Evolutionary conservation across 2,329 filamentous ascomycete species (phyloP).

Genomic region (Neonectria faginata): DNA sequence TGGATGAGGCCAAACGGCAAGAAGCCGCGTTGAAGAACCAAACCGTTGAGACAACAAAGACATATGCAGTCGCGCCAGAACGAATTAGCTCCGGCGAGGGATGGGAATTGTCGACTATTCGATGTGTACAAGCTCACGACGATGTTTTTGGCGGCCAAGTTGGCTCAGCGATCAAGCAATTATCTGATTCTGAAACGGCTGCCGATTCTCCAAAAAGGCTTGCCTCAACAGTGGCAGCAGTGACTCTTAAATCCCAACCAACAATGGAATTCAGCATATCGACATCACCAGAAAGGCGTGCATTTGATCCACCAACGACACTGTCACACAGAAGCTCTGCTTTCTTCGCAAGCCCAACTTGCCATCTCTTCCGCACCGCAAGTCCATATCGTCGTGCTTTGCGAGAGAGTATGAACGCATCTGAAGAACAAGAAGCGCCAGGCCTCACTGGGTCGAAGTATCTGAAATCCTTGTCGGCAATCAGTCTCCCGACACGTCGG

Average conservation of each 20-base stretch:
- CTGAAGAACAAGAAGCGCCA: conserved; percentile 43
- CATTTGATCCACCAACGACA: conserved; percentile 41
- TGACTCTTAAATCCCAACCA: neutral
- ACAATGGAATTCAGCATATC: neutral
- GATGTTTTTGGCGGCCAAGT: conserved; percentile 47
- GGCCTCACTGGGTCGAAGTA: conserved; percentile 51
- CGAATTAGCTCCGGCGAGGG: conserved; percentile 1
- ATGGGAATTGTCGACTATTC: conserved; percentile 48
- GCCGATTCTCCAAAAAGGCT: neutral
- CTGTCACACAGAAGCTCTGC: conserved; percentile 59
- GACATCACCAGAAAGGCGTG: conserved; percentile 6
- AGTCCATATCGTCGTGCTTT: conserved; percentile 68
- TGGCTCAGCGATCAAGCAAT: neutral
- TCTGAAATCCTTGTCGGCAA: conserved; percentile 54
- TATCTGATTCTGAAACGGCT: conserved; percentile 17
- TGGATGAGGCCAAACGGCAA: conserved; percentile 55
- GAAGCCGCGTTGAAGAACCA: conserved; percentile 10
- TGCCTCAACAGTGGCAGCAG: neutral
- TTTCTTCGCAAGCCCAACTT: conserved; percentile 64
- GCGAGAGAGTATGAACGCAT: conserved; percentile 58
- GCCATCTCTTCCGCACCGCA: conserved; percentile 64
- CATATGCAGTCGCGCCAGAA: conserved; percentile 6
- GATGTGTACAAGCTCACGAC: conserved; percentile 50
- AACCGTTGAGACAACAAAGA: conserved; percentile 13
- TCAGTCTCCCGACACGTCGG: conserved; percentile 55